Evolutionary conservation across 1,284 basidiomycete genomes (phyloP), one percentile per base, ranked within the genome.

Genomic region (Prillingera fragicola): DNA sequence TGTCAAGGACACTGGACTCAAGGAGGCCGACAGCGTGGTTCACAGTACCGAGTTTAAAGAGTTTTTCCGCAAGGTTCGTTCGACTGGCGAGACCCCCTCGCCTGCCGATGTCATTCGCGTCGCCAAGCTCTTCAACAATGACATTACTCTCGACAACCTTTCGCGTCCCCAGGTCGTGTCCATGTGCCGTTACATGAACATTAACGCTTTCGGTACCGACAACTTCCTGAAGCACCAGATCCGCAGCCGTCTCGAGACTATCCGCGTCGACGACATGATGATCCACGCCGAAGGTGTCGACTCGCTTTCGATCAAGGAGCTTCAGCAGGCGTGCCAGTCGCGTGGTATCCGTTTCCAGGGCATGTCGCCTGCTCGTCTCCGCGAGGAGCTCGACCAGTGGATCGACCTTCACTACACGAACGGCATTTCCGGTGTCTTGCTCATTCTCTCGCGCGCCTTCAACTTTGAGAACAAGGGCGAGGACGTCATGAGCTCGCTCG

Each of bases 121-220:
- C 22, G 94, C 94, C 41, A 90, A 89, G 63, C 80, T 97, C 33
- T 98, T 99, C 69, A 88, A 97, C 66, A 90, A 96, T 61, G 95
- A 99, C 63, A 79, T 98, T 49, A 96, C 94, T 1, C 80, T 99
- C 46, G 95, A 98, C 77, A 99, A 99, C 71, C 77, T 99, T 51
- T 91, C 91, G 4, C 83, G 94, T 24, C 92, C 95, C 19, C 94
- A 99, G 73, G 80, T 99, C 14, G 91, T 96, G 29, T 94, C 89
- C 3, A 94, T 95, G 83, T 96, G 85, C 62, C 80, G 89, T 43
- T 96, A 95, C 71, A 96, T 98, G 91, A 90, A 87, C 57, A 81
- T 97, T 65, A 90, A 97, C 72, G 94, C 94, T 3, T 99, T 97
- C 62, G 94, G 94, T 33, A 98, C 95, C 27, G 94, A 99, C 73